Base-by-base conservation (phyloP, 495 filamentous ascomycete species). In the Trichoderma reesei region DNA sequence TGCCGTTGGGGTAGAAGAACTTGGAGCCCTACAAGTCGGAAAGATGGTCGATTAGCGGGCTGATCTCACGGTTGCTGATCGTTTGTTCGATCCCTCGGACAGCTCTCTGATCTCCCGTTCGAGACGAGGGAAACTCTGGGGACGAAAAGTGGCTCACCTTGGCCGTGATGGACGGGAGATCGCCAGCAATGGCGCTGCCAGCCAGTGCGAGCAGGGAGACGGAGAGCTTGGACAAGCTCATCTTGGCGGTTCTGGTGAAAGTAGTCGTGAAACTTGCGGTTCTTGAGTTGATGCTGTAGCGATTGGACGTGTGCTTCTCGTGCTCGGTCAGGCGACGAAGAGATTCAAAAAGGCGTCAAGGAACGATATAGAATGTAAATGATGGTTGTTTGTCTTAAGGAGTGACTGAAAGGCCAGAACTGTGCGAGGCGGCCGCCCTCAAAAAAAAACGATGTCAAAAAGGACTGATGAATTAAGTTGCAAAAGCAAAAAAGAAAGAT, bases 1-100 rank as follows among this genome's bases (percentile, higher is more conserved):
- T 84, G 61, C 84, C 84, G 69, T 81, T 85, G 65, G 79, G 74
- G 71, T 82, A 83, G 74, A 82, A 86, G 73, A 96, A 97, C 68
- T 82, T 82, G 69, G 71, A 68, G 38, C 79, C 79, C 79, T 81
- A 62, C 10, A 60, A 10, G n/a, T 63, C 26, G 26, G 20, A 56
- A 33, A 56, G 18, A 10, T 11, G 31, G 20, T 13, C 51, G 51
- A 66, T 26, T 18, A 39, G 16, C 11, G 31, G n/a, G 54, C n/a
- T 59, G 63, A 44, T 44, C n/a, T n/a, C 41, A 11, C 14, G 16
- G 10, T 16, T 44, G 41, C 14, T 44, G 41, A 44, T 44, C 41
- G 13, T 44, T n/a, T 44, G 14, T 6, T 60, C 18, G 31, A 11
- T 39, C n/a, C 36, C 36, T 20, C 1, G 26, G 26, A 26, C 26